Evolutionary conservation across 345 rosid genomes (phyloP), one percentile per base, ranked within the genome.

Genomic region (Noccaea caerulescens): DNA sequence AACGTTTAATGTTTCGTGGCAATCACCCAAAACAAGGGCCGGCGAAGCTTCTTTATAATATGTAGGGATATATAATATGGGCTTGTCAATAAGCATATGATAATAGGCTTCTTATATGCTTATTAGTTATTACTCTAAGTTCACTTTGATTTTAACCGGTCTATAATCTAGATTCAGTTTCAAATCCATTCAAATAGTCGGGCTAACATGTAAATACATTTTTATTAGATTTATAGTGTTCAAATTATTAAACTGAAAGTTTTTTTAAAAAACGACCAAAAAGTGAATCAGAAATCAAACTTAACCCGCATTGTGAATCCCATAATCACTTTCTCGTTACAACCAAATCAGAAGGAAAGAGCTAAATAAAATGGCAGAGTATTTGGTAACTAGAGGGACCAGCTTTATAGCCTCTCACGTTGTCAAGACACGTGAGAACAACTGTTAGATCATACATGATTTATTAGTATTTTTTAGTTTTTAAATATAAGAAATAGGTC

Each of bases 381-480:
- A 88, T 54, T 83, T 93, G 63, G 96, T 92, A n/a, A 90, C 98
- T 0, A 95, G 95, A 36, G 95, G 96, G 18, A 85, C 91, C 0
- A 90, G 98, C 20, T 90, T 88, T 85, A 86, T 92, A 10, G 93
- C 88, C 0, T 80, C 91, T 55, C 76, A 84, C 60, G 60, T 92
- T 55, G 72, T 86, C 7, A 92, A 84, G 80, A 36, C 81, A 11
- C 79, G 92, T 90, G 2, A 79, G 91, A 18, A 64, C 88, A 34
- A 88, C 96, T 0, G 95, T 86, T 9, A 67, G 95, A 20, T 1
- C 23, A 20, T 20, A 20, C 23, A 20, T 20, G 23, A 20, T 20
- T 20, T 20, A 20, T 20, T 20, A 20, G 23, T 20, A 20, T 0
- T 1, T 20, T 20, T 20, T 20, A 1, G 23, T 20, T 20, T 20